Evolutionary conservation across 2,329 filamentous ascomycete species (phyloP), one percentile per base, ranked within the genome.

Genomic region (Anthostomella pinea): DNA sequence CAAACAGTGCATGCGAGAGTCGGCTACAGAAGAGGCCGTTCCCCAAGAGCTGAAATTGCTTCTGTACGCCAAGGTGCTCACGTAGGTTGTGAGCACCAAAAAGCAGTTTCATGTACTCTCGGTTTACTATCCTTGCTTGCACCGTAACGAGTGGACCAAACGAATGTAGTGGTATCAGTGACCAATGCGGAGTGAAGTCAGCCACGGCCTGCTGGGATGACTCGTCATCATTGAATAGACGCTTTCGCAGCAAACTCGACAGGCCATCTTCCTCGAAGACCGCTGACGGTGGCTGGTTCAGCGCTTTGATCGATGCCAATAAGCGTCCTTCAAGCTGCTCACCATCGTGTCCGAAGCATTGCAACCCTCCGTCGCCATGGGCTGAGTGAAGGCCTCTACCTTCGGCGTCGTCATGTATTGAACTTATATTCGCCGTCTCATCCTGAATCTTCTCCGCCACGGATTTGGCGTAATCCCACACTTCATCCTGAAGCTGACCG

Each of bases 11-110:
- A 35, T 88, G 81, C 0, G 87, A 84, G 2, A 98, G 72, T 2
- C 83, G 80, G 33, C 83, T 84, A 34, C 84, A 81, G 58, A 96
- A 96, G 11, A 87, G 72, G 5, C 89, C 89, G 51, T 93, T 89
- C 2, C 88, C 85, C 6, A 97, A 70, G 2, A 97, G 73, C 34
- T 94, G 86, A 47, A 93, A 96, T 27, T 83, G 77, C 41, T 79
- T 79, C 53, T 95, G 88, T 2, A 95, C 57, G 4, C 72, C 70
- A 0, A 97, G 66, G 55, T 97, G 89, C 2, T 76, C 67, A 11
- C 79, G 75, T 4, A 98, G 64, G 8, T 79, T 69, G 54, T 95
- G 86, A 5, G 79, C 72, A 13, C 75, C 75, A 57, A 96, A 94
- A 14, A 97, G 75, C 7, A 94, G 68, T 35, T 64, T 68, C 51